Evolutionary conservation across 2,329 filamentous ascomycete genomes (phyloP).

Genomic region (Basipetospora sp.): DNA sequence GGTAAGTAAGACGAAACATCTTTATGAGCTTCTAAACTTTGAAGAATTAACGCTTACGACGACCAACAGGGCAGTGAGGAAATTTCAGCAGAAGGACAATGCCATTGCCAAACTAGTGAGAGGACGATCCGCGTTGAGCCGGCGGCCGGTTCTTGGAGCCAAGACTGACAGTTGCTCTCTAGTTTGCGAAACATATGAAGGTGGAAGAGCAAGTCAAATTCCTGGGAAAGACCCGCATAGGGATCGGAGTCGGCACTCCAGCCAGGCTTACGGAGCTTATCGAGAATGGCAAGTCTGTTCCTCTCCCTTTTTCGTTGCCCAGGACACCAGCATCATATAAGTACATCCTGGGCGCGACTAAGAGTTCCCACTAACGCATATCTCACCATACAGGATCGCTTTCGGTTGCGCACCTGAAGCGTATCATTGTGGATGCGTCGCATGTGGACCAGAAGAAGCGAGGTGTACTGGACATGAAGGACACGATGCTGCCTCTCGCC

Average conservation of each 20-base stretch:
- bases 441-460: conserved; percentile 91
- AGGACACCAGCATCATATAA: no score
- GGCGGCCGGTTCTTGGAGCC: no score
- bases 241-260: conserved; percentile 83
- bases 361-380: not conserved
- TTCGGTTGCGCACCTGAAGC: conserved; percentile 54
- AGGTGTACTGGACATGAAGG: conserved; percentile 87
- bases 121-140: conserved; percentile 1
- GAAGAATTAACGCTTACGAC: not conserved
- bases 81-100: conserved; percentile 64
- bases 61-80: conserved; percentile 51
- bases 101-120: conserved; percentile 65
- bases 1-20: conserved; percentile 37
- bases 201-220: conserved; percentile 70
- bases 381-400: conserved; percentile 46
- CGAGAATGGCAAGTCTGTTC: conserved; percentile 48
- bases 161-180: conserved; percentile 4
- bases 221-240: conserved; percentile 54
- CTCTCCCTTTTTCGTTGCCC: not conserved
- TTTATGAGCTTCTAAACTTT: no score
- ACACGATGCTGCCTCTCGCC: conserved; percentile 69
- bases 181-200: conserved; percentile 97
- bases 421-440: conserved; percentile 78
- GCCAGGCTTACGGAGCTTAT: conserved; percentile 68
- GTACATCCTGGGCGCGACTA: no score